phyloP scores from a whole-genome alignment of 495 filamentous ascomycete species.

The Penicillium soppii region DNA sequence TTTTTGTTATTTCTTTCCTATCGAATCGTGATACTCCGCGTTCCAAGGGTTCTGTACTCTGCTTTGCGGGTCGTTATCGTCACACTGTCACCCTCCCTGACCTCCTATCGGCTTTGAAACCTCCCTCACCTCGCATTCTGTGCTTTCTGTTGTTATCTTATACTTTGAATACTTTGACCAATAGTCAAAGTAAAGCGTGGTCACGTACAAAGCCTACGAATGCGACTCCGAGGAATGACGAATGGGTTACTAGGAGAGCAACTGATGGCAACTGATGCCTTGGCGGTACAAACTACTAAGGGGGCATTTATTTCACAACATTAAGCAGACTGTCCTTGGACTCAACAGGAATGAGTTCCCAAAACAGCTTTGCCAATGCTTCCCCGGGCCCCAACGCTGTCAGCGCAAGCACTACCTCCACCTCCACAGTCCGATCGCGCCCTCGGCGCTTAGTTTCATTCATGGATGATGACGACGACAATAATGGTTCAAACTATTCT shows the following conservation, averaged over 20 bases:
- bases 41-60: not conserved
- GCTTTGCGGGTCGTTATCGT: conserved; percentile 29
- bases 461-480: conserved; percentile 36
- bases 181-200: conserved; percentile 1
- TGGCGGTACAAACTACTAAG: conserved; percentile 32
- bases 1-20: conserved; percentile 3
- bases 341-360: conserved; percentile 47
- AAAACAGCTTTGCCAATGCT: conserved; percentile 40
- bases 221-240: conserved; percentile 41
- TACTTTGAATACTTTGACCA: conserved; percentile 7
- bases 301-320: conserved; percentile 25
- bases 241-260: conserved; percentile 43
- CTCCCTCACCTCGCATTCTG: conserved; percentile 5
- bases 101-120: conserved; percentile 19
- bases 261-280: conserved; percentile 46
- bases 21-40: not conserved
- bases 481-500: conserved; percentile 13
- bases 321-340: conserved; percentile 14
- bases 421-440: conserved; percentile 43
- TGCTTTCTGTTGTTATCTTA: not conserved
- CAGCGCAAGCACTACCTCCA: conserved; percentile 34
- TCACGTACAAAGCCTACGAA: conserved; percentile 29
- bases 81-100: conserved; percentile 16
- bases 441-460: conserved; percentile 45
- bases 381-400: conserved; percentile 34